Evolutionary conservation across 2,329 filamentous ascomycete genomes (phyloP).

Genomic region (Fusarium hainanense): DNA sequence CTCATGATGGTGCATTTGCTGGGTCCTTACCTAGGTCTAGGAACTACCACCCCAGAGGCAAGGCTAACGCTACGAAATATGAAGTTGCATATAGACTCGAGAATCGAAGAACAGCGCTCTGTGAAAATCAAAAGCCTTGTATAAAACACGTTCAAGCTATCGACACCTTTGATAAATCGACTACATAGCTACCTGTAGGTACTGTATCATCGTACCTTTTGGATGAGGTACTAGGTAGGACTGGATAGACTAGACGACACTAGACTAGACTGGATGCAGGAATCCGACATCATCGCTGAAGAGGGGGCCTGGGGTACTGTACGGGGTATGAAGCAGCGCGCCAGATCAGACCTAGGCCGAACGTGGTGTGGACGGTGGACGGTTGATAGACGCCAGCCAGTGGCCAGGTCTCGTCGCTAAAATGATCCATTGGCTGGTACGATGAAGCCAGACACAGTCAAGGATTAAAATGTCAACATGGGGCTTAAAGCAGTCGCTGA

Average conservation of each 20-base stretch:
- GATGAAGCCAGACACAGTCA: constrained; percentile 26
- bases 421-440: constrained; percentile 32
- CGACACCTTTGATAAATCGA: neutral
- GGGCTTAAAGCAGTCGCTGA: constrained; percentile 8
- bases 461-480: constrained; percentile 31
- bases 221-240: neutral
- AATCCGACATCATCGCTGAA: constrained; percentile 15
- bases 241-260: neutral
- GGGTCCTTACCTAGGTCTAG: constrained; percentile 22
- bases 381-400: constrained; percentile 40
- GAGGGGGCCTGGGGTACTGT: constrained; percentile 24
- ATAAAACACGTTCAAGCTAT: neutral
- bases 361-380: constrained; percentile 39
- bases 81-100: neutral
- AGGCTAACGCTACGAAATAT: neutral
- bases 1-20: constrained; percentile 34
- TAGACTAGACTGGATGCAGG: neutral
- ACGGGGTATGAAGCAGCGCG: neutral
- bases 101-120: neutral
- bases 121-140: neutral
- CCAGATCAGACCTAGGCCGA: constrained; percentile 13
- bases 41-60: constrained; percentile 19
- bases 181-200: neutral
- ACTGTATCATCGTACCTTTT: neutral
- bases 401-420: constrained; percentile 20